Base-by-base conservation (phyloP, 2,329 filamentous ascomycete genomes). In the Sporothrix mexicana region DNA sequence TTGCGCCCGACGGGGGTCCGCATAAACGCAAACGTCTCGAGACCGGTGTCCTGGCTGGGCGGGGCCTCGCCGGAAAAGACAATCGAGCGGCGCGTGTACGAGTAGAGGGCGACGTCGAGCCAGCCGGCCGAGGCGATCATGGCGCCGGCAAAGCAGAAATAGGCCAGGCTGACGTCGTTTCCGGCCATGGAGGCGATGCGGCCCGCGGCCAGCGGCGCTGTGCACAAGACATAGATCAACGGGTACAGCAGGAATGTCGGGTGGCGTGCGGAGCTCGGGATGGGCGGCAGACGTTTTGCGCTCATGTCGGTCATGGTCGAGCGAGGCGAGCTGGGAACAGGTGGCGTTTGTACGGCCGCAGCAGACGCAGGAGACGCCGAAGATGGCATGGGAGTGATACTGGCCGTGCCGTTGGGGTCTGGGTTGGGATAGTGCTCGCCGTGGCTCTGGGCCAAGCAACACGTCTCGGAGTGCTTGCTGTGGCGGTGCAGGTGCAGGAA, bases 221-320 rank as follows among this genome's bases (percentile, higher is more conserved):
- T 93, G 78, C 91, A 91, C n/a, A 91, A 76, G 7, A 92, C 85
- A 78, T 93, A 93, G 75, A 92, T 90, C 75, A 91, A 77, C 0
- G 91, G 91, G 74, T 93, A 93, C 8, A 91, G 83, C 43, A 92
- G 88, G 74, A 92, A 89, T 9, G 88, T 84, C 5, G 84, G 85
- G 74, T 87, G 84, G 73, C 81, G 82, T 1, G 79, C 78, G 0
- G 78, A 80, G 12, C 74, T 68, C 2, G 77, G 76, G 66, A 77
- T 76, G 0, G 78, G 77, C 8, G 77, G 77, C 25, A 80, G 74
- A 4, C 76, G 77, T 73, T 78, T 80, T 75, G 71, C 67, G 36
- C 59, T 75, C 53, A 59, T 74, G 72, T 75, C 73, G 7, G 78
- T 77, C 25, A 76, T 74, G 10, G 77, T 75, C 9, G 77, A 77